Base-by-base conservation (phyloP, 2,329 filamentous ascomycete genomes). In the Leptographium procerum region DNA sequence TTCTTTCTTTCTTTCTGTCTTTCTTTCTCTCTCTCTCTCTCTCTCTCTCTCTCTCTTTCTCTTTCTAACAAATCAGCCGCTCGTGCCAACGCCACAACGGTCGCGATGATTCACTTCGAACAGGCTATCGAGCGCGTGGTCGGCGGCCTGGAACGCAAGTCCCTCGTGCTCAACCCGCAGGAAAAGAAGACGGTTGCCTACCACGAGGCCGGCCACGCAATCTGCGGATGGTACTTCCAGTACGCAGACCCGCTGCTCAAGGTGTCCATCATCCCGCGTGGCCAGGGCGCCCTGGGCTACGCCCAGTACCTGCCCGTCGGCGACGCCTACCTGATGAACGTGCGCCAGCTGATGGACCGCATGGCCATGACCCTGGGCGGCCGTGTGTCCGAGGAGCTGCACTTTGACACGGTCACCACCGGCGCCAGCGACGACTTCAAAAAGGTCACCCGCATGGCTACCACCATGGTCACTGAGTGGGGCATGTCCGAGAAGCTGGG, bases 311-410 rank as follows among this genome's bases (percentile, higher is more conserved):
- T 99, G n/a, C 94, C 94, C 1, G 81, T 86, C 26, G 85, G 86
- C 59, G 94, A 99, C 69, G 90, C 89, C 10, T 97, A 97, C 71
- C 82, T 99, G 63, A 94, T 99, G 91, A 96, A 87, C 68, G 86
- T 89, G 63, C 86, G 91, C 70, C 94, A 99, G 74, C 80, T 99
- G 48, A 96, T 97, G 89, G 94, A 99, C 72, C 91, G 94, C 65
- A 99, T 99, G 94, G 94, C 94, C 63, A 99, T 99, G 94, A 96
- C 92, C 2, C 85, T 99, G 58, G 94, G 91, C 65, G 94, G 94
- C 1, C 90, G 94, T 64, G 88, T 99, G 28, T 94, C 88, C 24
- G 94, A 99, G 74, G 94, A 99, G 73, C 76, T 99, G 9, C 92
- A 99, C 75, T 99, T 99, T 73, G 87, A 94, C 36, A 95, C 91